Evolutionary conservation across 345 rosid species (phyloP).

Genomic region (Aquilaria malaccensis): DNA sequence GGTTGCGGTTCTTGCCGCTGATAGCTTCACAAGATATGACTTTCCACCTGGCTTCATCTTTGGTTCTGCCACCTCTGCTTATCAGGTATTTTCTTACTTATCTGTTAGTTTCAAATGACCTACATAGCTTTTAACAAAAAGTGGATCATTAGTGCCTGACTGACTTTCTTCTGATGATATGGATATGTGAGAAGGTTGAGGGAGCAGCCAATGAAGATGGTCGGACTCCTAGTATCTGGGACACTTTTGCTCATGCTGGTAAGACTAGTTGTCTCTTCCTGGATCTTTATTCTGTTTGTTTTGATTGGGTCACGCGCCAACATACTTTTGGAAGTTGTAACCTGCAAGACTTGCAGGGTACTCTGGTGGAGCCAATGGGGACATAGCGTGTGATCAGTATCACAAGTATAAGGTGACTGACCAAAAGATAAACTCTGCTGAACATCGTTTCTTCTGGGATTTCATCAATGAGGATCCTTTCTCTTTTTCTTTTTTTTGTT

Average conservation of each 20-base stretch:
- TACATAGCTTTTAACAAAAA: too few relatives aligned
- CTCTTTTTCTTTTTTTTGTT: too few relatives aligned
- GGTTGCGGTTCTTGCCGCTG: neutral
- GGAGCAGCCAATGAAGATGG: constrained; percentile 44
- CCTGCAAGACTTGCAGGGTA: constrained; percentile 19
- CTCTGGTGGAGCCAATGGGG: constrained; percentile 27
- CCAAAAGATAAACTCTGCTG: neutral
- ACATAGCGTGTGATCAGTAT: constrained; percentile 41
- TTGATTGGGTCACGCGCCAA: too few relatives aligned
- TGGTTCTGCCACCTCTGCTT: constrained; percentile 21
- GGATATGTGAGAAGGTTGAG: constrained; percentile 22
- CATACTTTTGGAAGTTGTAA: too few relatives aligned
- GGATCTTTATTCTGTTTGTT: too few relatives aligned
- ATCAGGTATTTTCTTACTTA: constrained; percentile 9
- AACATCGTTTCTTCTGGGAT: neutral
- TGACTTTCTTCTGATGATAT: too few relatives aligned
- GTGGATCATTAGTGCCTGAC: too few relatives aligned
- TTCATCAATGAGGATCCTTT: neutral
- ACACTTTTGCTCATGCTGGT: constrained; percentile 32
- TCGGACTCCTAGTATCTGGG: constrained; percentile 40
- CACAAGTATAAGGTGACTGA: constrained; percentile 44
- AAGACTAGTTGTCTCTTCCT: neutral
- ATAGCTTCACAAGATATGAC: constrained; percentile 13
- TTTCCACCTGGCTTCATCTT: constrained; percentile 18
- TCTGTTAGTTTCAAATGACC: too few relatives aligned